A percentile compares a stretch with the other conserved stretches of the same genome.
Evolutionary conservation across 2,329 filamentous ascomycete species (phyloP).

Genomic region (Lasiodiplodia hormozganensis): DNA sequence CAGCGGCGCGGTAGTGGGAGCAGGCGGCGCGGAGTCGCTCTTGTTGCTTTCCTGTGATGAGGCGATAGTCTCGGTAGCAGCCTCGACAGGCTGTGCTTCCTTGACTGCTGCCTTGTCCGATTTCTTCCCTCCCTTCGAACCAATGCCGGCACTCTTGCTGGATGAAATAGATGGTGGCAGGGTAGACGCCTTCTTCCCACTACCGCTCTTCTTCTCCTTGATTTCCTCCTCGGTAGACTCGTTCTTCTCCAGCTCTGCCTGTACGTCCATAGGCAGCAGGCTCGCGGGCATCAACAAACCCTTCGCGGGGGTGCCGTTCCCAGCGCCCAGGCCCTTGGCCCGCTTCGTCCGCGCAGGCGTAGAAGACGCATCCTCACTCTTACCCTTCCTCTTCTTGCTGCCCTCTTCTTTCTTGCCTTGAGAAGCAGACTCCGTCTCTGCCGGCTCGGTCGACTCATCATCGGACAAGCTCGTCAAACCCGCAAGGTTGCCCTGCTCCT

Average conservation of each 20-base stretch:
- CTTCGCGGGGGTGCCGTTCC: constrained; percentile 49
- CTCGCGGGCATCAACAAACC: constrained; percentile 34
- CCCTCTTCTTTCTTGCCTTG: not conserved
- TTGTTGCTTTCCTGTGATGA: not conserved
- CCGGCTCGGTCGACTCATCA: constrained; percentile 27
- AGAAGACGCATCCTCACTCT: constrained; percentile 27
- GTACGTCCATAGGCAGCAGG: constrained; percentile 36
- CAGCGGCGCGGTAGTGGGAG: not conserved
- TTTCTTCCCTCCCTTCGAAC: not conserved
- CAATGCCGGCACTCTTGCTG: not conserved
- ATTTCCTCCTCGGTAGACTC: not conserved
- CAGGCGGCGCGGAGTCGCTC: not conserved
- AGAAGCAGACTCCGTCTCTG: constrained; percentile 28
- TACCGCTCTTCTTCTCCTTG: not conserved
- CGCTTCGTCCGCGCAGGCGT: constrained; percentile 45
- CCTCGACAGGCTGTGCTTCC: not conserved
- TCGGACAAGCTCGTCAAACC: constrained; percentile 5
- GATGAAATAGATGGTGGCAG: not conserved
- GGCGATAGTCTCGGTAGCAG: not conserved
- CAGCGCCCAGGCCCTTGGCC: constrained; percentile 41
- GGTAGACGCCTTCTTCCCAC: constrained; percentile 7
- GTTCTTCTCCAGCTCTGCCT: constrained; percentile 6
- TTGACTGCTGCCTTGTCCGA: not conserved
- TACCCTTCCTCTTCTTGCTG: constrained; percentile 37
- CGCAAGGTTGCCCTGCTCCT: constrained; percentile 39